These are phyloP conservation scores for sorghum (Sorghum bicolor) DNA, from an alignment of 176 grass and related monocot species.

Conservation along the genomic window Sorghum_bicolor_NCBIv3 NC_012872.2:68214001-68214500, in stretches of 20 bases:
- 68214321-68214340: neutral
- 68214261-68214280: neutral
- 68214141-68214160: neutral
- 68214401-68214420: neutral
- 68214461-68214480: neutral
- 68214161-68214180: conserved; percentile 30
- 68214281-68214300: neutral
- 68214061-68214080: neutral
- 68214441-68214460: neutral
- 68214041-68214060: neutral
- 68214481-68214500: neutral
- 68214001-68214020: neutral
- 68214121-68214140: neutral
- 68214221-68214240: neutral
- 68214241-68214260: conserved; percentile 1
- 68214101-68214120: neutral
- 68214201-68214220: neutral
- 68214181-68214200: conserved; percentile 7
- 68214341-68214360: neutral
- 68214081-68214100: conserved; percentile 12
- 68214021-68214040: conserved; percentile 5
- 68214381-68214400: neutral
- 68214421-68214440: neutral
- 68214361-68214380: neutral
- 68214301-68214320: neutral